phyloP scores from a whole-genome alignment of 768 basidiomycete genomes.

The Macrolepiota fuliginosa region DNA sequence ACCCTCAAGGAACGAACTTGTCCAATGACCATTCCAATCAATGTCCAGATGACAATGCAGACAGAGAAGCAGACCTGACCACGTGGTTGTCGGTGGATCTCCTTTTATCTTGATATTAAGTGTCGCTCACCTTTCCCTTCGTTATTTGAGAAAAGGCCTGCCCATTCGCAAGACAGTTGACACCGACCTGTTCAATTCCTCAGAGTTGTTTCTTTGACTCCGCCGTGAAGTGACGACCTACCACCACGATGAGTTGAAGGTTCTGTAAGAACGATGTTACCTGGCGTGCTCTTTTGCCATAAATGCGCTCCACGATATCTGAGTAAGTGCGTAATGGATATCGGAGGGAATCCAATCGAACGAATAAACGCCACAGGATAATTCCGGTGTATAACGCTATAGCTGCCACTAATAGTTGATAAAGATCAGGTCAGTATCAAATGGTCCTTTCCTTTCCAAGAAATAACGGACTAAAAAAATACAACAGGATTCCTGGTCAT shows the following conservation, averaged over 20 bases:
- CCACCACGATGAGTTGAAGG: slow-evolving; percentile 56
- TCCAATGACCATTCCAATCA: slow-evolving; percentile 53
- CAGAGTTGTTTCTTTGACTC: not conserved
- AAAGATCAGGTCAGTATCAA: not conserved
- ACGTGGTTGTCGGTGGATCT: not conserved
- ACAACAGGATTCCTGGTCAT: slow-evolving; percentile 33
- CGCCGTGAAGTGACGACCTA: slow-evolving; percentile 27
- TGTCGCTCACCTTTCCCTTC: slow-evolving; percentile 35
- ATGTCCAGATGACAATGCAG: slow-evolving; percentile 56
- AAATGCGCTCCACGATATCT: slow-evolving; percentile 56
- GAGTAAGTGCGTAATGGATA: slow-evolving; percentile 55
- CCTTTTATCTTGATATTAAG: not conserved
- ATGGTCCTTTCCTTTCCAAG: not conserved
- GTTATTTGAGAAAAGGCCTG: slow-evolving; percentile 53
- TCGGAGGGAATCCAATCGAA: slow-evolving; percentile 52
- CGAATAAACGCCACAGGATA: slow-evolving; percentile 53
- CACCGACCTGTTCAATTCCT: slow-evolving; percentile 25
- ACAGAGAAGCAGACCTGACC: slow-evolving; percentile 53
- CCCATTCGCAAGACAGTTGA: slow-evolving; percentile 43
- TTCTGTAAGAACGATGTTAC: slow-evolving; percentile 49
- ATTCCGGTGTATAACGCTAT: slow-evolving; percentile 56
- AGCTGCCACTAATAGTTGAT: slow-evolving; percentile 35
- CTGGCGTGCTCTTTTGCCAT: slow-evolving; percentile 44
- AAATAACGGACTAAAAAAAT: slow-evolving; percentile 36
- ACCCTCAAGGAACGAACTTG: slow-evolving; percentile 56